Conservation (phyloP, 495 filamentous ascomycete genomes). For the Penicillium paxilli region DNA sequence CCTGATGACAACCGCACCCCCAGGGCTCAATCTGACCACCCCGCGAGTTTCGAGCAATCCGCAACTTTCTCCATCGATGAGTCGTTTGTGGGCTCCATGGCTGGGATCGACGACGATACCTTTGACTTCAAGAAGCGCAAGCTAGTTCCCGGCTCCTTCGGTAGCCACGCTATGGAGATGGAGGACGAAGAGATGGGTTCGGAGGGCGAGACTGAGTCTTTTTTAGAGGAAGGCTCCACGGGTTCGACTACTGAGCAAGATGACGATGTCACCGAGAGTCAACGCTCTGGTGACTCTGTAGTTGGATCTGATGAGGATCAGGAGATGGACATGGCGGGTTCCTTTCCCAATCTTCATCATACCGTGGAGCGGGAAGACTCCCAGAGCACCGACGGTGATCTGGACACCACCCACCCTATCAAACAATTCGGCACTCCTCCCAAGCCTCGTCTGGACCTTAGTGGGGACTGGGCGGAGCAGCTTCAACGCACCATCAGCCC, state of each 20-base stretch:
- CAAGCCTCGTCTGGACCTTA: conserved; percentile 56
- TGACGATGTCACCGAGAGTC: conserved; percentile 58
- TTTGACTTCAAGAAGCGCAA: conserved; percentile 78
- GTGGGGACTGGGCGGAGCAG: conserved; percentile 84
- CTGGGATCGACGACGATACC: conserved; percentile 70
- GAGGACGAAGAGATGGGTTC: conserved; percentile 46
- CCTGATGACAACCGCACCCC: conserved; percentile 61
- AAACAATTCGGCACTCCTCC: conserved; percentile 56
- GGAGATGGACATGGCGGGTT: conserved; percentile 76
- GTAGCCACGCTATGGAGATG: conserved; percentile 55
- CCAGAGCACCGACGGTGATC: conserved; percentile 42
- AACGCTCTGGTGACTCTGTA: conserved; percentile 62
- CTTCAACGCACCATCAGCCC: conserved; percentile 90
- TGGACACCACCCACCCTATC: conserved; percentile 43
- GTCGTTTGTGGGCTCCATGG: conserved; percentile 46
- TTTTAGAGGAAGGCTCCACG: conserved; percentile 87
- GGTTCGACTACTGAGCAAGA: conserved; percentile 71
- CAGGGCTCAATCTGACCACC: conserved; percentile 41
- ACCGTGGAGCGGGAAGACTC: conserved; percentile 63
- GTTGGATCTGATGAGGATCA: conserved; percentile 70
- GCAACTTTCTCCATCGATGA: conserved; percentile 52
- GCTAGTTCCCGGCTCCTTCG: conserved; percentile 77
- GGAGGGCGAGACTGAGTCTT: conserved; percentile 62
- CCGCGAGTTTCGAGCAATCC: conserved; percentile 44
- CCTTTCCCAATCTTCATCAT: conserved; percentile 63